phyloP scores from a whole-genome alignment of 441 rosid genomes.

The Melastoma candidum region DNA sequence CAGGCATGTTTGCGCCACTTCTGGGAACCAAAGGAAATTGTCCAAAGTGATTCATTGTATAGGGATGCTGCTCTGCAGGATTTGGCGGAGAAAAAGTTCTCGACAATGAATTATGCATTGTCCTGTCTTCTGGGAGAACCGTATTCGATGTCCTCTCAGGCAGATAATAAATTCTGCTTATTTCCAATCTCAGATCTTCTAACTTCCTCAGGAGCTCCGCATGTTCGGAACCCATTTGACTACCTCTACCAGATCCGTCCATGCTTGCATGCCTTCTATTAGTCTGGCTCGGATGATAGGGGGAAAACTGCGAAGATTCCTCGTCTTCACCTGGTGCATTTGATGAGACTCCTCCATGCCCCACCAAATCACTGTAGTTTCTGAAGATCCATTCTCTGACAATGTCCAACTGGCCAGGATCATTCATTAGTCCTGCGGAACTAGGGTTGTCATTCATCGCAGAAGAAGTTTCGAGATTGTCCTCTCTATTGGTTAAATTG shows the following conservation, averaged over 20 bases:
- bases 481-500: not conserved
- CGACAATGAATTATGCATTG: not conserved
- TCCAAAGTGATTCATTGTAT: too few species aligned
- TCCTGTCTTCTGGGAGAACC: not conserved
- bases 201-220: slow-evolving; percentile 7
- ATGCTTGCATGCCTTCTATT: not conserved
- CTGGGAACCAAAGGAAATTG: too few species aligned
- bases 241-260: too few species aligned
- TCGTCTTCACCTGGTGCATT: not conserved
- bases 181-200: slow-evolving; percentile 1
- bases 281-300: not conserved
- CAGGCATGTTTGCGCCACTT: not conserved
- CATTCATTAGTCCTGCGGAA: not conserved
- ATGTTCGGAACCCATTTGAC: too few species aligned
- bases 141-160: not conserved
- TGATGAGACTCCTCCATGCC: not conserved
- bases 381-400: not conserved
- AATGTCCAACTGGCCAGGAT: not conserved
- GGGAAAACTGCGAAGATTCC: not conserved
- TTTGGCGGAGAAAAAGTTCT: too few species aligned
- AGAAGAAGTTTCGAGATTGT: not conserved
- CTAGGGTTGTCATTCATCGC: not conserved
- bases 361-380: not conserved
- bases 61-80: too few species aligned
- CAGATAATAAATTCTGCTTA: slow-evolving; percentile 1